Evolutionary conservation across 2,329 filamentous ascomycete species (phyloP).

Genomic region (Ilyonectria destructans): DNA sequence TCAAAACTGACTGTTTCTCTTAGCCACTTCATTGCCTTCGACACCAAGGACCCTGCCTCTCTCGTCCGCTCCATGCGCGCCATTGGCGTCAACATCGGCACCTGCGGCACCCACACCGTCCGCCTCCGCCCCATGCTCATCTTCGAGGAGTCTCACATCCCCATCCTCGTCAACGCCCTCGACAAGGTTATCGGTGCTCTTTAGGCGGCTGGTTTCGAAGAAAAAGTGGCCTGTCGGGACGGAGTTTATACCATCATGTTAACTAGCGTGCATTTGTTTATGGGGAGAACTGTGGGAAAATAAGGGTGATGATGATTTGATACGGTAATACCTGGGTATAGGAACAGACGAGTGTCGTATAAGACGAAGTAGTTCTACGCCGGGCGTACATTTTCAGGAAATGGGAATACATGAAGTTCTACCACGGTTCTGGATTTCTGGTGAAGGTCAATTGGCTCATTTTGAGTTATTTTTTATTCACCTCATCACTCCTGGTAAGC

Average conservation of each 20-base stretch:
- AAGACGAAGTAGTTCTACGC: slow-evolving; percentile 43
- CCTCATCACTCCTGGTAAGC: not conserved
- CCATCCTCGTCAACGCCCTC: slow-evolving; percentile 48
- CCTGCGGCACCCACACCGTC: slow-evolving; percentile 79
- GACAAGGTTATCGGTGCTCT: slow-evolving; percentile 50
- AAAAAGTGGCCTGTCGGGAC: slow-evolving; percentile 24
- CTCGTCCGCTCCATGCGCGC: slow-evolving; percentile 81
- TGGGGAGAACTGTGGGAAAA: slow-evolving; percentile 29
- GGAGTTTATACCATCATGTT: slow-evolving; percentile 44
- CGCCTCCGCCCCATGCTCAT: slow-evolving; percentile 86
- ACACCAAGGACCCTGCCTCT: slow-evolving; percentile 78
- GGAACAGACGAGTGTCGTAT: slow-evolving; percentile 44
- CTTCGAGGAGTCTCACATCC: slow-evolving; percentile 80
- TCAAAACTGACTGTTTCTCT: slow-evolving; percentile 6
- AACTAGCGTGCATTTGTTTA: slow-evolving; percentile 48
- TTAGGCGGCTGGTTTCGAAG: slow-evolving; percentile 42
- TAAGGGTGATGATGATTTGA: slow-evolving; percentile 34
- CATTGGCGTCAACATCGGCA: slow-evolving; percentile 84
- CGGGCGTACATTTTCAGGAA: slow-evolving; percentile 44
- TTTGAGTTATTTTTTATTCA: not conserved
- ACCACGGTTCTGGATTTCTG: not conserved
- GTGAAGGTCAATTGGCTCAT: slow-evolving; percentile 3
- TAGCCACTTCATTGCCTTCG: slow-evolving; percentile 84
- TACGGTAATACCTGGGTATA: slow-evolving; percentile 42
- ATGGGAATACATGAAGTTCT: slow-evolving; percentile 37